Percentiles rank a stretch among this genome's conserved stretches.
Evolutionary conservation across 306 rosid species (phyloP).

Genomic region (Leucaena leucocephala): DNA sequence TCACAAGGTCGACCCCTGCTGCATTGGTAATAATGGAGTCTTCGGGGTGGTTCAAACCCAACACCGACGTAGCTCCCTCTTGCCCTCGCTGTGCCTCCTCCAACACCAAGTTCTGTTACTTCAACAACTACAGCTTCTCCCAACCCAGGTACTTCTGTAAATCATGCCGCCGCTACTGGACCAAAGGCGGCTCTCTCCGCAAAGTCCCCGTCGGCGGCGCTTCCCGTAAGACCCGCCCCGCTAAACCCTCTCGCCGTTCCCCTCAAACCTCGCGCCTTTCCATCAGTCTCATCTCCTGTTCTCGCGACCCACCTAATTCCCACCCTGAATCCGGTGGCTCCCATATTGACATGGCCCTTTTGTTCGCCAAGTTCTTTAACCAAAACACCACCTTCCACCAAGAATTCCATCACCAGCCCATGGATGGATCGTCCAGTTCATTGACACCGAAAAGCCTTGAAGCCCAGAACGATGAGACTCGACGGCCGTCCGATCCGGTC

Average conservation of each 20-base stretch:
- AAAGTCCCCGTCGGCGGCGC: constrained; percentile 89
- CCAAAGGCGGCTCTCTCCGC: constrained; percentile 86
- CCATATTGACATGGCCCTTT: constrained; percentile 74
- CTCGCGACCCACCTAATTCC: background rate
- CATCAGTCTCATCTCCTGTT: background rate
- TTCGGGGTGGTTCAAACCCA: background rate
- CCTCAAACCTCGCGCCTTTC: background rate
- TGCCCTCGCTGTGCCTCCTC: constrained; percentile 90
- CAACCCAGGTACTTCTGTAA: constrained; percentile 93
- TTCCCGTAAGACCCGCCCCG: constrained; percentile 64
- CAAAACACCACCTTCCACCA: background rate
- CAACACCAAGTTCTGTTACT: constrained; percentile 93
- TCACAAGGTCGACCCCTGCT: background rate
- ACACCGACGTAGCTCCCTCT: constrained; percentile 47
- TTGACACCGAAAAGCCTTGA: background rate
- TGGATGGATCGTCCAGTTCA: background rate
- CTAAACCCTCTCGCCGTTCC: constrained; percentile 24
- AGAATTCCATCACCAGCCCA: background rate
- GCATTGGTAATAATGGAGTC: background rate
- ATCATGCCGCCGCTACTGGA: constrained; percentile 92
- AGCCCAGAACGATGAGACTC: constrained; percentile 26
- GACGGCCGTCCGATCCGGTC: background rate
- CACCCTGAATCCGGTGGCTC: constrained; percentile 3
- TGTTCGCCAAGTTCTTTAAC: constrained; percentile 56
- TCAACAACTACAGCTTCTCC: constrained; percentile 94